Base-by-base conservation (phyloP, 108 stramenopile species). In the Schizochytrium sp. region DNA sequence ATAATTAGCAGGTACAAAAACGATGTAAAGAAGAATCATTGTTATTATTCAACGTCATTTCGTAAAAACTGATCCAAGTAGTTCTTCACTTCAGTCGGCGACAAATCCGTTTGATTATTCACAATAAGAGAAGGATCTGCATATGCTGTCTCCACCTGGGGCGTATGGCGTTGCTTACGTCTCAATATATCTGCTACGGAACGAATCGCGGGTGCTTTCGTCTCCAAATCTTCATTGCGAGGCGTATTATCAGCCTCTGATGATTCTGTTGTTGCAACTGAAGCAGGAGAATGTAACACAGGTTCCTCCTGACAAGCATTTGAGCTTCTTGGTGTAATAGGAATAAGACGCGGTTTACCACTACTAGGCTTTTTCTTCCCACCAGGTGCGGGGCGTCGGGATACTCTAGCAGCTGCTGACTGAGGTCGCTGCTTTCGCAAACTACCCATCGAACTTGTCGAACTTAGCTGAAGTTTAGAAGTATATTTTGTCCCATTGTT, bases 371-470 rank as follows among this genome's bases (percentile, higher is more conserved):
- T 60, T n/a, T n/a, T 60, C 28, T 60, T 60, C 2, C 59, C 59
- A 60, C 19, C 59, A n/a, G 59, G 59, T n/a, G 59, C 59, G 59
- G 59, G 59, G 1, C 59, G 59, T 60, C 59, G 59, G 17, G 59
- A 60, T n/a, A 60, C 59, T n/a, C 59, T 17, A 17, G 59, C 19
- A n/a, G 59, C 59, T 60, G 59, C 59, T 2, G 59, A 60, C 28
- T n/a, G 59, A 17, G 59, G 59, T n/a, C 59, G 59, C 1, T 17
- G 59, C 59, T n/a, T 60, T 60, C 59, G 59, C 59, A 60, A 60
- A n/a, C 19, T n/a, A n/a, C 59, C 59, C 17, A n/a, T 2, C 59
- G 59, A 60, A 1, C 19, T n/a, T 60, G 59, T 60, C 59, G 59
- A n/a, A 28, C 28, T 28, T 28, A 28, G 28, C 28, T 60, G 59